Evolutionary conservation across 2,329 filamentous ascomycete species (phyloP).

Genomic region (Alternaria sp.): DNA sequence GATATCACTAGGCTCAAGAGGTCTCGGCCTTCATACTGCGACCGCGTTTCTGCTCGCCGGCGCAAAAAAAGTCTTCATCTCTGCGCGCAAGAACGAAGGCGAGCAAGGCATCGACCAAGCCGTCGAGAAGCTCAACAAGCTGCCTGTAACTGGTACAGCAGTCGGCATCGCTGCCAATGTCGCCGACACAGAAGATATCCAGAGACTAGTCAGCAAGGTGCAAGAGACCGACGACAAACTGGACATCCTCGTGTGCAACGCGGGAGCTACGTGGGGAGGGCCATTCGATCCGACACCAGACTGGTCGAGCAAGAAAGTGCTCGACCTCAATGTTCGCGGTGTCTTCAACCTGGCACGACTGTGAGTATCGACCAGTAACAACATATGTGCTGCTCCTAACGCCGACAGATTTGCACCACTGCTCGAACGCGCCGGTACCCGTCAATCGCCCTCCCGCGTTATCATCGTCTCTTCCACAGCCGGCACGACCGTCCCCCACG

Average conservation of each 20-base stretch:
- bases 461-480: constrained; percentile 48
- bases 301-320: constrained; percentile 44
- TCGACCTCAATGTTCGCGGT: constrained; percentile 50
- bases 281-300: constrained; percentile 49
- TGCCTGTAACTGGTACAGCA: constrained; percentile 43
- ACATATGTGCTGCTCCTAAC: background rate
- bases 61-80: constrained; percentile 49
- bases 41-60: constrained; percentile 51
- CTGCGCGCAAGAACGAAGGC: constrained; percentile 48
- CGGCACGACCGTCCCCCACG: constrained; percentile 46
- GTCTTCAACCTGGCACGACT: constrained; percentile 49
- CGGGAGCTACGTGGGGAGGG: constrained; percentile 49
- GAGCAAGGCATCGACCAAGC: constrained; percentile 48
- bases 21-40: constrained; percentile 49
- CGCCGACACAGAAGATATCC: constrained; percentile 46
- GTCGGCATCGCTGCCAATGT: constrained; percentile 49
- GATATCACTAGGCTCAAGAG: constrained; percentile 44
- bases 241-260: constrained; percentile 50
- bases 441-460: constrained; percentile 45
- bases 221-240: constrained; percentile 39
- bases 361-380: constrained; percentile 19
- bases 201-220: constrained; percentile 41
- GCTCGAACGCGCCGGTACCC: constrained; percentile 42
- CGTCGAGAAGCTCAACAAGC: constrained; percentile 47
- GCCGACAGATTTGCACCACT: constrained; percentile 42